phyloP scores from a whole-genome alignment of 2,329 filamentous ascomycete species.

The Ophiostoma australiae region DNA sequence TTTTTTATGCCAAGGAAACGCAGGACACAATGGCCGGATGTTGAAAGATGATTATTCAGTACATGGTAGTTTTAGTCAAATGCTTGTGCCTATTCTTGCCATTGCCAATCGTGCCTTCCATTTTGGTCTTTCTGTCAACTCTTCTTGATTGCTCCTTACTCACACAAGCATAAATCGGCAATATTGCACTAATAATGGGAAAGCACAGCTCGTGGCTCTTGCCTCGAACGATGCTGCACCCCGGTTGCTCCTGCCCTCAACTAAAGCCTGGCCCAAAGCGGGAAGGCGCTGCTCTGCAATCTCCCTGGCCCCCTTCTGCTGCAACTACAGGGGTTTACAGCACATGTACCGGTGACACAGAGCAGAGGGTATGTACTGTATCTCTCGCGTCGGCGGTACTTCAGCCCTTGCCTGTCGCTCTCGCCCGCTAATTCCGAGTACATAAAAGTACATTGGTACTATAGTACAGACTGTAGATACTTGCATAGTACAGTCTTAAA shows the following conservation, averaged over 20 bases:
- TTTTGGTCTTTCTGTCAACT: not conserved
- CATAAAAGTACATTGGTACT: not conserved
- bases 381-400: conserved; percentile 18
- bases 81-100: not conserved
- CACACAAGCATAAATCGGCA: not conserved
- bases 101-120: not conserved
- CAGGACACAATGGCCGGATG: too few species aligned
- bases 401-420: conserved; percentile 17
- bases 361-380: not conserved
- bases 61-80: not conserved
- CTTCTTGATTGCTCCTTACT: not conserved
- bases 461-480: not conserved
- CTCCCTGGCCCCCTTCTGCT: not conserved
- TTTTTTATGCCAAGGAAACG: too few species aligned
- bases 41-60: not conserved
- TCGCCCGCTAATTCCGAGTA: conserved; percentile 19
- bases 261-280: not conserved
- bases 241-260: not conserved
- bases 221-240: not conserved
- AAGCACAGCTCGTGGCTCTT: not conserved
- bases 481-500: not conserved
- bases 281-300: not conserved
- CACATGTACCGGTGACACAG: conserved; percentile 6
- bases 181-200: not conserved
- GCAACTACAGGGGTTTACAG: not conserved